Evolutionary conservation across 179 eudicot species (phyloP), one percentile per base, ranked within the genome.

Genomic region (Beta lomatogona): DNA sequence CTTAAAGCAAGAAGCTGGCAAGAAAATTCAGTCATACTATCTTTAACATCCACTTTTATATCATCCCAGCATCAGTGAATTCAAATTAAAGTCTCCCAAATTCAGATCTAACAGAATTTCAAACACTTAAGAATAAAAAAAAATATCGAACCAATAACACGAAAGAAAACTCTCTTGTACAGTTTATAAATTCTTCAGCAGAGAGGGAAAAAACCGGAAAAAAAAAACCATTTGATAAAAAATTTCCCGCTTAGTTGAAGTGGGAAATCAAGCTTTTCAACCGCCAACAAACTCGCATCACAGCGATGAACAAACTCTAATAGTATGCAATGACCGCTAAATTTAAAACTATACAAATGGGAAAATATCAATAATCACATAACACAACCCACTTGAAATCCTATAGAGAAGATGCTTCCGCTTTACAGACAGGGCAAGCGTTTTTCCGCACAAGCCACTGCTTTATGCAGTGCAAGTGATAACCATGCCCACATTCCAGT

Each of bases 341-440:
- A 57, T 54, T 44, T 57, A 68, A 83, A 84, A 76, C 83, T 84
- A 80, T 84, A 84, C 86, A 84, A 80, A 81, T 61, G 81, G 50
- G 72, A 76, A 63, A 14, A 44, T n/a, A 82, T 58, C 57, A 71
- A 68, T 63, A 55, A 70, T 83, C 80, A 83, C 72, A 46, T 5
- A 16, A 59, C 54, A 55, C 41, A 28, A 66, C 45, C 25, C 46
- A 22, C 22, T 60, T 58, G 50, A 21, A 71, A 59, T 31, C 53
- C 76, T 77, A 87, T 54, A 82, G 75, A 54, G 83, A 76, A n/a
- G 90, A 83, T 31, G 91, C 97, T 54, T 85, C 88, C 6, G 90
- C 85, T 89, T 95, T 95, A 86, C 99, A 95, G 75, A 95, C 85
- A 44, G 99, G 99, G 82, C 99, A 95, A 31, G 82, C 87, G 79